Evolutionary conservation across 2,329 filamentous ascomycete species (phyloP), one percentile per base, ranked within the genome.

Genomic region (Trichoderma citrinoviride): DNA sequence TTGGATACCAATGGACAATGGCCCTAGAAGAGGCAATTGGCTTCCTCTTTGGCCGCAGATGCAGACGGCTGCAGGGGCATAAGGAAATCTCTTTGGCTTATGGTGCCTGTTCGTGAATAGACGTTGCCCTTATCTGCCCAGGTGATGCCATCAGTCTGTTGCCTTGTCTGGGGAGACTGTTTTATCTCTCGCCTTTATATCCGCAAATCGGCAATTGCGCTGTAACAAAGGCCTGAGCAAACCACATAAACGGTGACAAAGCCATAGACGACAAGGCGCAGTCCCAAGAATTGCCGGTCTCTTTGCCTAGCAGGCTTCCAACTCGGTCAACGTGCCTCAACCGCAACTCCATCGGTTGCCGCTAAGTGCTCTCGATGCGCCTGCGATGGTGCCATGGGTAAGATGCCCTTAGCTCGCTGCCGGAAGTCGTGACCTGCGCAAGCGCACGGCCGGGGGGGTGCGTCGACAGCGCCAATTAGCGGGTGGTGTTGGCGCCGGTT

Each of bases 381-480:
- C 58, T 61, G 47, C 58, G 47, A 61, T 61, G 58, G 58, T 61
- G 58, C 58, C 44, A 61, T 61, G 58, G 46, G 44, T 19, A 33
- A 47, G 33, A 58, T 60, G 56, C 58, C 57, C 47, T 37, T 61
- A 61, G 47, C 41, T 57, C 23, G 58, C 47, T 61, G 46, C 58
- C 58, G 58, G 46, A 41, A 52, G 58, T 52, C 58, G 37, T 61
- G 58, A 61, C 57, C 57, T 61, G 58, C 49, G 58, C 53, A 61
- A 61, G 58, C 58, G 40, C 58, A 61, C 58, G 58, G 58, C 58
- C 58, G 40, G 58, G 47, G 58, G 47, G 33, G 58, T 61, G 58
- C 23, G 58, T 25, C 44, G 29, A 61, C 47, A 21, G 29, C 54
- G 33, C n/a, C 17, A 14, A 10, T 37, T 37, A 37, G 33, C 33